Evolutionary conservation across 345 rosid genomes (phyloP), one percentile per base, ranked within the genome.

Genomic region (Salix caprea): DNA sequence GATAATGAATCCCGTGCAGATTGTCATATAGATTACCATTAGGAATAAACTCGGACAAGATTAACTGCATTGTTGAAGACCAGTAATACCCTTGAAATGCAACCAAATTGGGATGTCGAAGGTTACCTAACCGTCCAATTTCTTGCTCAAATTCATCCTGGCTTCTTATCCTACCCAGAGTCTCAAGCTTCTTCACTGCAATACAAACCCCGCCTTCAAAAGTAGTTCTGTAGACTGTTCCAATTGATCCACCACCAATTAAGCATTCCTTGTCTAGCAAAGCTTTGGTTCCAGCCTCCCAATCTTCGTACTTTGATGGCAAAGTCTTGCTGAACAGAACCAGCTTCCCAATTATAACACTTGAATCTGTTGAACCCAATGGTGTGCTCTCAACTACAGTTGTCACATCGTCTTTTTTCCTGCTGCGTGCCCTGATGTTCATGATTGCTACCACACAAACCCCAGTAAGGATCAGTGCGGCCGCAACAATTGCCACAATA

Each of bases 101-200:
- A 79, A 91, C 94, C 64, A 96, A 86, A 86, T 91, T 93, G 5
- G 77, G 88, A 77, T 96, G 98, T 50, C 71, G 84, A 65, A 96
- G 84, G 86, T 88, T 90, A 56, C 96, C 91, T 18, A 96, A 84
- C 70, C 90, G 85, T 74, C 93, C 93, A 12, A 96, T 86, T 79
- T 89, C 99, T 54, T 91, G 92, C 88, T 96, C 96, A 69, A 96
- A 93, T 73, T 96, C 98, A 76, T 93, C 98, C 84, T 90, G 98
- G 82, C 76, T 90, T 87, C 96, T 89, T 71, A 93, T 90, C 78
- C 98, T 91, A 77, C 97, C 97, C 42, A 91, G 75, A 21, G 91
- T 89, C 73, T 92, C 96, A 19, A 96, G 96, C 91, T 90, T 96
- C 87, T 96, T 93, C 84, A 92, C 97, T 4, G 98, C 98, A 74